phyloP scores from a whole-genome alignment of 371 early-diverging fungal genomes.

The Mortierella sp. region DNA sequence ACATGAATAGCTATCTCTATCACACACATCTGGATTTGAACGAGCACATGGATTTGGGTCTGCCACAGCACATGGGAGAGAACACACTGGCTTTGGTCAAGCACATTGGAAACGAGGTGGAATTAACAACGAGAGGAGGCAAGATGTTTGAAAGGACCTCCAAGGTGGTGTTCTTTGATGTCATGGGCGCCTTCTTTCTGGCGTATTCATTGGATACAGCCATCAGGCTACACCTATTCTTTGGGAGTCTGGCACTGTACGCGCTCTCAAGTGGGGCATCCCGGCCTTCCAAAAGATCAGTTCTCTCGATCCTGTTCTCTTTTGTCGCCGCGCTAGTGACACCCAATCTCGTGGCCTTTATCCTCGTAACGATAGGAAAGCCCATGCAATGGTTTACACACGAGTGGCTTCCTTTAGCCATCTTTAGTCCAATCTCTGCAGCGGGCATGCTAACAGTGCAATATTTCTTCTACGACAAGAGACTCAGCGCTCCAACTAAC shows the following conservation, averaged over 20 bases:
- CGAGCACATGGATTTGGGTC: slow-evolving; percentile 67
- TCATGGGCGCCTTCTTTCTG: slow-evolving; percentile 70
- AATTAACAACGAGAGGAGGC: slow-evolving; percentile 20
- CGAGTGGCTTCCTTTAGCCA: slow-evolving; percentile 68
- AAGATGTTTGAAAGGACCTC: slow-evolving; percentile 59
- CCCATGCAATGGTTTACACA: slow-evolving; percentile 76
- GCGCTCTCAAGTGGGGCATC: slow-evolving; percentile 13
- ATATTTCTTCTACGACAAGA: slow-evolving; percentile 52
- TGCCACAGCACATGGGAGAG: slow-evolving; percentile 79
- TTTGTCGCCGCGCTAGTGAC: slow-evolving; percentile 58
- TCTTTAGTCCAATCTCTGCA: slow-evolving; percentile 66
- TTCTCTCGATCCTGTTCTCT: slow-evolving; percentile 55
- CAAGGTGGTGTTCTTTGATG: slow-evolving; percentile 74
- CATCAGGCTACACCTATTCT: slow-evolving; percentile 46
- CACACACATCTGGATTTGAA: slow-evolving; percentile 79
- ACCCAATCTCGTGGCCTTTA: slow-evolving; percentile 57
- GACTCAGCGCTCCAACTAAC: slow-evolving; percentile 9
- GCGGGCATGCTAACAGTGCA: slow-evolving; percentile 62
- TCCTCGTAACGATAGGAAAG: slow-evolving; percentile 57
- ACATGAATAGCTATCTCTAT: slow-evolving; percentile 77
- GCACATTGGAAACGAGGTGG: slow-evolving; percentile 64
- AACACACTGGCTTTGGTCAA: slow-evolving; percentile 70
- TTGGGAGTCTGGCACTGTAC: slow-evolving; percentile 13
- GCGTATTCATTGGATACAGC: slow-evolving; percentile 71
- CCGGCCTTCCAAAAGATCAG: slow-evolving; percentile 22